phyloP scores from a whole-genome alignment of 805 yeast species.

The Ogataea trehalophila region DNA sequence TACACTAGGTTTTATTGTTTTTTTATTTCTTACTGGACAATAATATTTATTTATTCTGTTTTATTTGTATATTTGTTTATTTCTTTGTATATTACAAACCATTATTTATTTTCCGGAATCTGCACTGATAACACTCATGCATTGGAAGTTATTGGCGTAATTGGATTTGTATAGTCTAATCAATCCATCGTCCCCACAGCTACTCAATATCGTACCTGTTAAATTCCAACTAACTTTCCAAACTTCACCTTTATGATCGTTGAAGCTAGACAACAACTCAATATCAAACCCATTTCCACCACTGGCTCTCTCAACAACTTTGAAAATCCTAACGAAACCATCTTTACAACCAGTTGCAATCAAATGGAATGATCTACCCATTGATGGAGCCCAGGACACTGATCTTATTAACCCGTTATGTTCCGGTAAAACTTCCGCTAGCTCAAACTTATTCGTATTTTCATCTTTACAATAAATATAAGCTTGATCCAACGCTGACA shows the following conservation, averaged over 20 bases:
- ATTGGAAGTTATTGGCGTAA: conserved; percentile 80
- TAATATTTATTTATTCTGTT: background rate
- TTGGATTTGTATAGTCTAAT: conserved; percentile 89
- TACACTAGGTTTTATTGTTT: too few relatives aligned
- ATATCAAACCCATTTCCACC: conserved; percentile 18
- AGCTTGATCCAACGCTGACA: conserved; percentile 84
- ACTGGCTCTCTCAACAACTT: conserved; percentile 44
- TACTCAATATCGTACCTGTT: conserved; percentile 87
- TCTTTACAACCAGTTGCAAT: conserved; percentile 96
- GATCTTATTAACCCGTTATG: conserved; percentile 84
- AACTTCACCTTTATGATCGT: conserved; percentile 48
- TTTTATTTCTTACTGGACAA: background rate
- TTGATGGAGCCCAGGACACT: conserved; percentile 94
- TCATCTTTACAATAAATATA: conserved; percentile 56
- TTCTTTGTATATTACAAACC: background rate
- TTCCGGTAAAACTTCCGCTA: conserved; percentile 67
- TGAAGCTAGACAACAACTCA: conserved; percentile 24
- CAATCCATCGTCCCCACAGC: conserved; percentile 94
- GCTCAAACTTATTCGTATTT: conserved; percentile 43
- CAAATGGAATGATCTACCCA: conserved; percentile 84
- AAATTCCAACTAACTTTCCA: conserved; percentile 96
- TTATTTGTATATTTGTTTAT: background rate
- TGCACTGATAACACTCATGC: conserved; percentile 80
- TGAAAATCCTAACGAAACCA: conserved; percentile 84
- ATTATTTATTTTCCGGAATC: conserved; percentile 26